Percentiles rank a stretch among this genome's conserved stretches.
phyloP scores from a whole-genome alignment of 805 yeast genomes.

The Kluyveromyces nonfermentans region DNA sequence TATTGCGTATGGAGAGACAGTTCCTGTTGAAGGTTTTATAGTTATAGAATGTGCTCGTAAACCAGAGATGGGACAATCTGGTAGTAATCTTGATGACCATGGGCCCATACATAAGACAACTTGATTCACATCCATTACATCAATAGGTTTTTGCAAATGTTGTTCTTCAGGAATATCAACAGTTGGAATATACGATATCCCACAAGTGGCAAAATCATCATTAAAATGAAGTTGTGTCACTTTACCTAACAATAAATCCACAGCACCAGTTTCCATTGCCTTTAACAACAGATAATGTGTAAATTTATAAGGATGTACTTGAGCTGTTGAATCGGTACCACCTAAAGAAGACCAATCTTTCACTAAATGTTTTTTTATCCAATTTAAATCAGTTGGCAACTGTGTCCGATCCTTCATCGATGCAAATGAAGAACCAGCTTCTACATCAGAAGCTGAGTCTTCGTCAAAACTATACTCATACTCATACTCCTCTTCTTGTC shows the following conservation, averaged over 20 bases:
- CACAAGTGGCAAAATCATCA: conserved; percentile 59
- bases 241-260: conserved; percentile 79
- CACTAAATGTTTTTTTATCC: conserved; percentile 63
- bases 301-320: conserved; percentile 91
- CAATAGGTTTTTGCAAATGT: conserved; percentile 33
- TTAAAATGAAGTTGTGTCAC: conserved; percentile 59
- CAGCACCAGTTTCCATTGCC: conserved; percentile 72
- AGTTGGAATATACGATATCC: conserved; percentile 50
- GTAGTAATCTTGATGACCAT: conserved; percentile 87
- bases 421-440: conserved; percentile 1
- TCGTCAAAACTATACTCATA: conserved; percentile 3
- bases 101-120: conserved; percentile 90
- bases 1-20: conserved; percentile 86
- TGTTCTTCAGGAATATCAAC: conserved; percentile 17
- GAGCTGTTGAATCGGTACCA: conserved; percentile 83
- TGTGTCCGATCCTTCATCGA: conserved; percentile 5
- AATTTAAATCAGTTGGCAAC: conserved; percentile 59
- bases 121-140: conserved; percentile 52
- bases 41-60: conserved; percentile 93
- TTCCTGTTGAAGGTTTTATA: conserved; percentile 64
- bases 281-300: conserved; percentile 74
- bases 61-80: conserved; percentile 91
- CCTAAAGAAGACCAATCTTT: conserved; percentile 74
- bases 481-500: conserved; percentile 3
- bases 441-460: conserved; percentile 1